Percentiles rank a stretch among this genome's conserved stretches.
Conservation (phyloP, 2,329 filamentous ascomycete species). For the Fusarium oxysporum region DNA sequence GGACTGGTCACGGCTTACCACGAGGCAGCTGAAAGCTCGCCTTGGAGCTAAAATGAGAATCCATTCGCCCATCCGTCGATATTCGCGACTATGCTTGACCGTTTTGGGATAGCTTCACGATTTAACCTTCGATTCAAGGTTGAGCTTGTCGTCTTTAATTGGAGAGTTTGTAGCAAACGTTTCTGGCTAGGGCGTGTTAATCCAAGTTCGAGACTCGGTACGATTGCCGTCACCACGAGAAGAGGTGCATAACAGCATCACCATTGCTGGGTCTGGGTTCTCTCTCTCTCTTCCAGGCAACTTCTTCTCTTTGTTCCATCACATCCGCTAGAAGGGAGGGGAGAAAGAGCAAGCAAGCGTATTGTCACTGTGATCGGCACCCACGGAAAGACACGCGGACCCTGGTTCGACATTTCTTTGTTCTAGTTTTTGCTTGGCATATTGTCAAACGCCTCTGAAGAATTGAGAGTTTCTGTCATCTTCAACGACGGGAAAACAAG, state of each 20-base stretch:
- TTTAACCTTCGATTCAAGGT: slow-evolving; percentile 24
- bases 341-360: neutral
- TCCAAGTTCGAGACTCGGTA: slow-evolving; percentile 12
- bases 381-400: neutral
- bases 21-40: neutral
- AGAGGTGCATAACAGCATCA: slow-evolving; percentile 8
- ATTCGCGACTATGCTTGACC: slow-evolving; percentile 20
- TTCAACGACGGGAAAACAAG: slow-evolving; percentile 1
- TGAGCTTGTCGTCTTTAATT: slow-evolving; percentile 4
- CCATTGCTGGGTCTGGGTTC: neutral
- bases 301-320: neutral
- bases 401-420: slow-evolving; percentile 17
- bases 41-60: neutral
- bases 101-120: slow-evolving; percentile 6
- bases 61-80: slow-evolving; percentile 6
- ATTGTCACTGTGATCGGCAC: slow-evolving; percentile 9
- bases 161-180: slow-evolving; percentile 15
- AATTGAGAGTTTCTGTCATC: neutral
- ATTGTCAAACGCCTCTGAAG: slow-evolving; percentile 17
- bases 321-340: neutral
- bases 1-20: neutral
- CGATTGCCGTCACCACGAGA: slow-evolving; percentile 6
- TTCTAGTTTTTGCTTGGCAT: slow-evolving; percentile 6
- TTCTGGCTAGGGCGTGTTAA: slow-evolving; percentile 6
- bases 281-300: neutral